phyloP scores from a whole-genome alignment of 1,284 basidiomycete genomes.

The Inonotus hispidus region DNA sequence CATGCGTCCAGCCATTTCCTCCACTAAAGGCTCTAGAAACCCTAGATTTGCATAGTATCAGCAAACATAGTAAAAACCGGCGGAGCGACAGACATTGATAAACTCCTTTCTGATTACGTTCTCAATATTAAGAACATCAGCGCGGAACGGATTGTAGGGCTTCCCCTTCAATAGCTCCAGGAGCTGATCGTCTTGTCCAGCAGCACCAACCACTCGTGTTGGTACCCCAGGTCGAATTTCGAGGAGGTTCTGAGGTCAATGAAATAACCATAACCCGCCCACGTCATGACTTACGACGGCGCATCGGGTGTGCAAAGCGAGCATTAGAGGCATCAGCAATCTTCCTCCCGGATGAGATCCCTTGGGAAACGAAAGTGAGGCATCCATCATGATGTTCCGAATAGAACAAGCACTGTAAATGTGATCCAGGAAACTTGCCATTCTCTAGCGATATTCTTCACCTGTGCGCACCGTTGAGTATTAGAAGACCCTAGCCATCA shows the following conservation, averaged over 20 bases:
- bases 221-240: constrained; percentile 1
- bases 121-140: constrained; percentile 10
- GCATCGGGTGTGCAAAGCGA: neutral
- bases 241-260: constrained; percentile 28
- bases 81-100: neutral
- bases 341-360: constrained; percentile 21
- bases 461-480: neutral
- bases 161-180: constrained; percentile 1
- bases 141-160: constrained; percentile 9
- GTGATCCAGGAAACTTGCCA: neutral
- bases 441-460: neutral
- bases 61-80: neutral
- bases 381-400: constrained; percentile 28
- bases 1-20: constrained; percentile 20
- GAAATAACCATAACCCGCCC: constrained; percentile 24
- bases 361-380: constrained; percentile 23
- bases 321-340: constrained; percentile 14
- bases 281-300: neutral
- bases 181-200: neutral
- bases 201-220: neutral
- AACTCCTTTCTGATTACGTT: neutral
- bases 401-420: neutral
- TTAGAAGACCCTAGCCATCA: too few relatives aligned
- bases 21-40: constrained; percentile 23
- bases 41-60: constrained; percentile 23